Evolutionary conservation across 2,329 filamentous ascomycete genomes (phyloP).

Genomic region (Nemania sp.): DNA sequence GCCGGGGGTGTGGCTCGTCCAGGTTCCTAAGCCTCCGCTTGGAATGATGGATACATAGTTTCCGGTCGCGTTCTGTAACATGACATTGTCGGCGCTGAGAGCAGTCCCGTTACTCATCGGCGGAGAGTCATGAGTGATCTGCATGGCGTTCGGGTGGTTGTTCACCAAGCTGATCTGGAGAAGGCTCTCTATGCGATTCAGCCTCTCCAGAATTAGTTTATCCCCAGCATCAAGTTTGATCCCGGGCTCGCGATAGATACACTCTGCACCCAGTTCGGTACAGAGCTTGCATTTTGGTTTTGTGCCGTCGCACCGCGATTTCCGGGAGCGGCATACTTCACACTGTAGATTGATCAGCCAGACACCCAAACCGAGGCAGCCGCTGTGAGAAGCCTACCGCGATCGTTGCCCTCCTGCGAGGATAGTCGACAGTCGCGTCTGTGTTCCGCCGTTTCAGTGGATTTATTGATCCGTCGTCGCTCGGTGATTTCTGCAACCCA

Average conservation of each 20-base stretch:
- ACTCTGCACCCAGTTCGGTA: conserved; percentile 79
- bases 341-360: conserved; percentile 55
- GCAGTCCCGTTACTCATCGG: conserved; percentile 67
- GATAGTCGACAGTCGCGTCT: conserved; percentile 66
- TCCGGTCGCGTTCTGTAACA: conserved; percentile 50
- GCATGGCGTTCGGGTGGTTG: conserved; percentile 55
- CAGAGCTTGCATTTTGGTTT: conserved; percentile 86
- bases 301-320: conserved; percentile 77
- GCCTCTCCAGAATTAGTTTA: conserved; percentile 80
- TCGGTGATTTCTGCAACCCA: conserved; percentile 51
- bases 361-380: conserved; percentile 3
- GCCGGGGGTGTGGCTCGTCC: conserved; percentile 58
- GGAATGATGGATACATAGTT: conserved; percentile 61
- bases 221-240: conserved; percentile 87
- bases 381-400: conserved; percentile 55
- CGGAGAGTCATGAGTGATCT: conserved; percentile 65
- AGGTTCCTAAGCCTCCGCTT: conserved; percentile 71
- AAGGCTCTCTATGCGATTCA: conserved; percentile 76
- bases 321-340: conserved; percentile 79
- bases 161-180: conserved; percentile 70
- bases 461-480: conserved; percentile 54
- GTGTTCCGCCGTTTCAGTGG: conserved; percentile 66
- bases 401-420: conserved; percentile 66
- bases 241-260: conserved; percentile 81
- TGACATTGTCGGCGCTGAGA: conserved; percentile 61